phyloP scores from a whole-genome alignment of 371 early-diverging fungal species.

The Mortierella sp. region DNA sequence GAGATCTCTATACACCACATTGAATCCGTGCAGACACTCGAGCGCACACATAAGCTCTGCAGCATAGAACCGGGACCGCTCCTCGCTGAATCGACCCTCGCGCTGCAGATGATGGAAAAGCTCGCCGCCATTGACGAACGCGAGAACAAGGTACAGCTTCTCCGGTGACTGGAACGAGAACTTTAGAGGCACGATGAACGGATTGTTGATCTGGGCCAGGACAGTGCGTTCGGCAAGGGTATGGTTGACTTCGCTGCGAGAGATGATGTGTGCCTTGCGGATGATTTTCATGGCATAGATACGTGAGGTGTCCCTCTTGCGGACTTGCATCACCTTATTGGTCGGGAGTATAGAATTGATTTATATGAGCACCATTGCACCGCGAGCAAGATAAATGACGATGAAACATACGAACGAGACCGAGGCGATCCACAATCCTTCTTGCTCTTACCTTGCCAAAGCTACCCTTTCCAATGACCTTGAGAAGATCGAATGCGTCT shows the following conservation, averaged over 20 bases:
- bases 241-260: slow-evolving; percentile 88
- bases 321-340: slow-evolving; percentile 94
- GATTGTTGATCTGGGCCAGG: slow-evolving; percentile 84
- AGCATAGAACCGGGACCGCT: slow-evolving; percentile 88
- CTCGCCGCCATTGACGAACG: slow-evolving; percentile 97
- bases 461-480: slow-evolving; percentile 96
- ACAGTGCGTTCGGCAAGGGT: slow-evolving; percentile 92
- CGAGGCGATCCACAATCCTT: no score
- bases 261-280: slow-evolving; percentile 94
- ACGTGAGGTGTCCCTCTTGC: slow-evolving; percentile 92
- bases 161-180: slow-evolving; percentile 90
- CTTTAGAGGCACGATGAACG: slow-evolving; percentile 90
- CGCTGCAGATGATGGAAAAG: slow-evolving; percentile 95
- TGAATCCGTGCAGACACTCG: slow-evolving; percentile 90
- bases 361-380: neutral
- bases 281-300: slow-evolving; percentile 99
- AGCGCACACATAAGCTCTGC: slow-evolving; percentile 84
- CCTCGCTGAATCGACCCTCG: slow-evolving; percentile 89
- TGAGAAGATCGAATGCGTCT: slow-evolving; percentile 94
- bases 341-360: no score
- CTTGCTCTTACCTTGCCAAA: slow-evolving; percentile 93
- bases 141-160: slow-evolving; percentile 95
- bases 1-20: slow-evolving; percentile 91
- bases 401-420: no score
- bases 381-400: neutral